phyloP scores from a whole-genome alignment of 176 grass and related monocot species.

The Stipa capillata region DNA sequence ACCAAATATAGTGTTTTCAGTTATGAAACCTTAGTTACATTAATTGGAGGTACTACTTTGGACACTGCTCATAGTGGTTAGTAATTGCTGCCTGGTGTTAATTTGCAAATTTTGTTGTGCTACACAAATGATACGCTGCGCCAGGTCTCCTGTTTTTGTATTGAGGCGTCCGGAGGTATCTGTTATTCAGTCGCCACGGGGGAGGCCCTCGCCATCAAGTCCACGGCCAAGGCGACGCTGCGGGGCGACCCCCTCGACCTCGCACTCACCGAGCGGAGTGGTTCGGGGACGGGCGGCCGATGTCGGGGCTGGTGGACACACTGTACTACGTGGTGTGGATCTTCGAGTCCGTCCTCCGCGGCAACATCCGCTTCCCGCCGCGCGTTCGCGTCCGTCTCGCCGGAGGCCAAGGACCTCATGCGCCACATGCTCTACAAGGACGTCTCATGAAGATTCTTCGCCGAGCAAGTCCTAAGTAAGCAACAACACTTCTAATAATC shows the following conservation, averaged over 20 bases:
- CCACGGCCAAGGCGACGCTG: too few relatives aligned
- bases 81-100: background rate
- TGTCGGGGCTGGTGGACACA: conserved; percentile 57
- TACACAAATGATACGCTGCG: background rate
- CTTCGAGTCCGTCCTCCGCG: conserved; percentile 50
- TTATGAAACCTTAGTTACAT: background rate
- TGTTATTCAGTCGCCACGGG: too few relatives aligned
- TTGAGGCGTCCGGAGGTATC: background rate
- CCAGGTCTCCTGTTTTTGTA: background rate
- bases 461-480: conserved; percentile 62
- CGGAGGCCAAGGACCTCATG: too few relatives aligned
- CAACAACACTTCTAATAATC: too few relatives aligned
- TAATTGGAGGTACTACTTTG: background rate
- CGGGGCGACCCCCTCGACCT: too few relatives aligned
- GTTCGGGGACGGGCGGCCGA: conserved; percentile 51
- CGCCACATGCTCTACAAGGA: too few relatives aligned
- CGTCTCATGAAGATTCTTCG: conserved; percentile 47
- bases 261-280: too few relatives aligned
- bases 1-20: conserved; percentile 16
- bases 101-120: background rate
- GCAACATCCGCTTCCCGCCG: conserved; percentile 51
- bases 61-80: background rate
- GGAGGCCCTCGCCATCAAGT: too few relatives aligned
- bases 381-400: too few relatives aligned
- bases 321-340: conserved; percentile 57